Conservation (phyloP, 2,329 filamentous ascomycete species). For the Arthrocladium fulminans region DNA sequence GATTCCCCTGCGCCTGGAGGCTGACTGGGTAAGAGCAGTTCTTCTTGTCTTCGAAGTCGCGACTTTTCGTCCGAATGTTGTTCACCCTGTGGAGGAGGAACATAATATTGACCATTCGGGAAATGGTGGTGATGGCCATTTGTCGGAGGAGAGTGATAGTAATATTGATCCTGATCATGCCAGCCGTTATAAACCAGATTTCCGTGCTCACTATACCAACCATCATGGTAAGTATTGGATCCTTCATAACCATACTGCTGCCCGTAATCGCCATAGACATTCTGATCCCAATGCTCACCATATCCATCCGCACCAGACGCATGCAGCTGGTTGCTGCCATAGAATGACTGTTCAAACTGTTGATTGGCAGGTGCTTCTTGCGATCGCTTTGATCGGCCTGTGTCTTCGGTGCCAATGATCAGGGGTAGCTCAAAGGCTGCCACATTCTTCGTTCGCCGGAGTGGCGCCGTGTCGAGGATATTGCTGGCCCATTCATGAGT, state of each 20-base stretch:
- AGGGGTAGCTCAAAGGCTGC: constrained; percentile 79
- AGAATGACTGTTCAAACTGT: constrained; percentile 8
- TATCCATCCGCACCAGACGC: not conserved
- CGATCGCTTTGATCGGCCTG: constrained; percentile 36
- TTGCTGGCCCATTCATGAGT: constrained; percentile 44
- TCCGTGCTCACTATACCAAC: constrained; percentile 19
- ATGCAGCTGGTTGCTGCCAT: not conserved
- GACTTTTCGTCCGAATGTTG: constrained; percentile 71
- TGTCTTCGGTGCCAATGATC: constrained; percentile 77
- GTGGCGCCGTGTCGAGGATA: constrained; percentile 77
- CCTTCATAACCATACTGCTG: not conserved
- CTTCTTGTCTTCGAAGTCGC: constrained; percentile 65
- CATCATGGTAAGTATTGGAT: constrained; percentile 12
- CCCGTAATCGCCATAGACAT: constrained; percentile 9
- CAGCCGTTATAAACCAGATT: constrained; percentile 15
- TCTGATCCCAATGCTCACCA: constrained; percentile 12
- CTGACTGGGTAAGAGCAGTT: constrained; percentile 69
- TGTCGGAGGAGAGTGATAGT: not conserved
- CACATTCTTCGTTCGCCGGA: constrained; percentile 85
- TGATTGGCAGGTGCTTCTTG: not conserved
- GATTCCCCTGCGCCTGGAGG: constrained; percentile 50
- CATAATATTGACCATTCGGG: constrained; percentile 11
- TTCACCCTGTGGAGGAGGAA: constrained; percentile 46
- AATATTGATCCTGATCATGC: constrained; percentile 2
- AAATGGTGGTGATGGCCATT: not conserved